Percentiles rank a stretch among this genome's conserved stretches.
Conservation (phyloP, 495 filamentous ascomycete species). For the Hypoxylon fragiforme region DNA sequence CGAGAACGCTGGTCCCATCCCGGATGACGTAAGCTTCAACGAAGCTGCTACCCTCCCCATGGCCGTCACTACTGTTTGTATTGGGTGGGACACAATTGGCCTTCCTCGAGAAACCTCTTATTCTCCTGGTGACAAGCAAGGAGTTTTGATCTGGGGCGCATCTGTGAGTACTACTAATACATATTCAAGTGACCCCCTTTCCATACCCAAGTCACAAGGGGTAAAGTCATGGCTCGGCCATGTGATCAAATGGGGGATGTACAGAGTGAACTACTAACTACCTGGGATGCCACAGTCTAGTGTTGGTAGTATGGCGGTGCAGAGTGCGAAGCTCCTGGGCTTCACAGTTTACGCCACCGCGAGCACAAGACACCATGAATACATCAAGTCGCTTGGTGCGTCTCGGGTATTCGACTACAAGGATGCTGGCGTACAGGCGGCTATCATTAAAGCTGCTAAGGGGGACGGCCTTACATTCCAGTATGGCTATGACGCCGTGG, state of each 20-base stretch:
- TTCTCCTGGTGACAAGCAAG: constrained; percentile 37
- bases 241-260: too few relatives aligned
- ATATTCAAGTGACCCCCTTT: not conserved
- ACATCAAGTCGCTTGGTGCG: constrained; percentile 52
- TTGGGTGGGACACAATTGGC: constrained; percentile 43
- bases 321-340: constrained; percentile 46
- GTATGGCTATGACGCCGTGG: constrained; percentile 48
- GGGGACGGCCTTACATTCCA: constrained; percentile 47
- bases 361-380: constrained; percentile 48
- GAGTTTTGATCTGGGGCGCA: constrained; percentile 54
- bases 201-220: too few relatives aligned
- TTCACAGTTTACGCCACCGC: constrained; percentile 55
- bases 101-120: constrained; percentile 38
- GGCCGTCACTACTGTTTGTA: constrained; percentile 33
- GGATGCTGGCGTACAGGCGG: constrained; percentile 46
- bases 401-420: constrained; percentile 55
- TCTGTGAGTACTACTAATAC: constrained; percentile 17
- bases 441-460: constrained; percentile 47
- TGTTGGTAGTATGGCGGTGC: constrained; percentile 47
- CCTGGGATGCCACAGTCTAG: constrained; percentile 33
- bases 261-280: constrained; percentile 1
- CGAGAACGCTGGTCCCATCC: constrained; percentile 39
- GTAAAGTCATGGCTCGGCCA: too few relatives aligned
- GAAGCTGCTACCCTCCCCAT: constrained; percentile 51
- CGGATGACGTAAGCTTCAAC: constrained; percentile 46